Evolutionary conservation across 2,329 filamentous ascomycete species (phyloP), one percentile per base, ranked within the genome.

Genomic region (Sphaerulina musiva): DNA sequence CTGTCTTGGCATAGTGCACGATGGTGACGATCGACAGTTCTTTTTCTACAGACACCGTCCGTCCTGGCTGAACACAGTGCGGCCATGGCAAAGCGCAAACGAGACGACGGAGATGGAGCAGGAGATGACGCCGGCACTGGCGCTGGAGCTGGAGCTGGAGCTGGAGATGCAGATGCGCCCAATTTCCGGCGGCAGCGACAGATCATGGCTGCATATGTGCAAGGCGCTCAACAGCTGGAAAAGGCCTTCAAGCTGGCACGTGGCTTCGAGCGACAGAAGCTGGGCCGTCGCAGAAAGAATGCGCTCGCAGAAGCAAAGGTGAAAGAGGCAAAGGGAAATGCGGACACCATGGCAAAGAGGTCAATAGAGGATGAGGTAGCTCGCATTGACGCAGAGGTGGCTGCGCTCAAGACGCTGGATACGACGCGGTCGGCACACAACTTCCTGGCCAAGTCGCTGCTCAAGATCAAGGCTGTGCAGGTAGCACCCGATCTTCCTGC

Each of bases 231-330:
- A 65, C 77, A 83, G 36, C 74, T 92, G 7, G 78, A 78, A 57
- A 79, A 81, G 54, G 85, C 84, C 0, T 76, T 92, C 56, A 89
- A 89, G 70, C 75, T 78, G 9, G 85, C 84, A 53, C 89, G 87
- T 67, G 84, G 84, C 45, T 86, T 89, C 66, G 87, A 92, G 74
- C 79, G 87, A 44, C 88, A 92, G 72, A 87, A 89, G 60, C 78
- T 84, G 54, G 78, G 80, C 20, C 74, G 87, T 56, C 79, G 84
- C 53, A 76, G 78, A 61, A 84, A 84, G 65, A 74, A 72, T 2
- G 80, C 80, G 72, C 69, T 40, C 41, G 43, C 32, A 10, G 26
- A 14, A 34, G 69, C 40, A 59, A 68, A 6, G 73, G 76, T 38
- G 72, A 72, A 9, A 17, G n/a, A 7, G n/a, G 14, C 11, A 5